Evolutionary conservation across 768 basidiomycete species (phyloP).

Genomic region (Chlorophyllum brunneum): DNA sequence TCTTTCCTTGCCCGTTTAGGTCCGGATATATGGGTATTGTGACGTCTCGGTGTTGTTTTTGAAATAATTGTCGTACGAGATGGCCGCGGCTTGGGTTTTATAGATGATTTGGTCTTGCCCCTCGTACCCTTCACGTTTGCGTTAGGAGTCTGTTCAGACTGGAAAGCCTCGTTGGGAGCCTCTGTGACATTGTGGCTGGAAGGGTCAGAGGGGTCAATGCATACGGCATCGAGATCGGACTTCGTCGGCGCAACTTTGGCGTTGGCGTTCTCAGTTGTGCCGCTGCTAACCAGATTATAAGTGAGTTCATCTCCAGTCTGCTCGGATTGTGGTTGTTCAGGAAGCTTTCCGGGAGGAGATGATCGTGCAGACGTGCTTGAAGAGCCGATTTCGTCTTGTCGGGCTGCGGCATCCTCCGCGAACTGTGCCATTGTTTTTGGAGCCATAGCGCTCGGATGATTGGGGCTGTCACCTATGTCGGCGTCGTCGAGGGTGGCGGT

Average conservation of each 20-base stretch:
- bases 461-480: not conserved
- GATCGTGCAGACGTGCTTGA: not conserved
- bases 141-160: no score
- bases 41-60: not conserved
- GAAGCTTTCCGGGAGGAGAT: not conserved
- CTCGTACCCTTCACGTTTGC: no score
- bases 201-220: not conserved
- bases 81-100: not conserved
- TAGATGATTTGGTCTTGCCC: not conserved
- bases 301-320: constrained; percentile 13
- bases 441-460: not conserved
- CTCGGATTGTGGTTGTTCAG: not conserved
- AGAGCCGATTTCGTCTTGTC: not conserved
- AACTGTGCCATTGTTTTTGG: constrained; percentile 11
- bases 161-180: no score
- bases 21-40: not conserved
- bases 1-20: not conserved
- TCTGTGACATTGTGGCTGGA: no score
- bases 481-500: not conserved
- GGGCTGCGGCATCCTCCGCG: constrained; percentile 4
- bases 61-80: not conserved
- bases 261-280: constrained; percentile 15
- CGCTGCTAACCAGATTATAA: constrained; percentile 12
- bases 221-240: constrained; percentile 11
- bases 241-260: constrained; percentile 5